A percentile compares a stretch with the other conserved stretches of the same genome.
Evolutionary conservation across 306 rosid species (phyloP).

Genomic region (Senna tora): DNA sequence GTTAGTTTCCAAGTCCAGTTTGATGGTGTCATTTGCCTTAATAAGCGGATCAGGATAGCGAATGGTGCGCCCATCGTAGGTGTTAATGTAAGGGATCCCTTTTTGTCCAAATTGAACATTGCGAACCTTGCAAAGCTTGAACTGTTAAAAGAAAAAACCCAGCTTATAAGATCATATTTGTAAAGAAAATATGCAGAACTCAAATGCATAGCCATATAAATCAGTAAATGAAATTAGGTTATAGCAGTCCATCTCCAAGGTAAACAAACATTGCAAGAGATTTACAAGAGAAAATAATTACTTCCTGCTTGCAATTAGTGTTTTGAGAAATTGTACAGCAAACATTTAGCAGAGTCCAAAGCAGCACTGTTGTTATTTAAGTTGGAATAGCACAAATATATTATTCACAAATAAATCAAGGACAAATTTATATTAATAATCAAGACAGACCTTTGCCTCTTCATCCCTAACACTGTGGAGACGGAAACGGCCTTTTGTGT

Average conservation of each 20-base stretch:
- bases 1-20: slow-evolving; percentile 70
- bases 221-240: not conserved
- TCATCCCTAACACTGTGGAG: slow-evolving; percentile 74
- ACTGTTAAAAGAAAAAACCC: slow-evolving; percentile 35
- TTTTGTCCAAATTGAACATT: slow-evolving; percentile 76
- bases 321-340: not conserved
- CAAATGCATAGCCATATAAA: not conserved
- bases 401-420: not conserved
- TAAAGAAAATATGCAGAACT: not conserved
- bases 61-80: slow-evolving; percentile 73
- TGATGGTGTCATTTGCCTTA: slow-evolving; percentile 82
- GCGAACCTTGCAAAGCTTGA: slow-evolving; percentile 68
- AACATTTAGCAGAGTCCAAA: not conserved
- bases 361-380: not conserved
- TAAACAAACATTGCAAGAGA: not conserved
- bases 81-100: slow-evolving; percentile 71
- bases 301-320: slow-evolving; percentile 1
- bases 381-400: not conserved
- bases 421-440: not conserved
- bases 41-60: slow-evolving; percentile 79
- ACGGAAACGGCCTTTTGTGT: slow-evolving; percentile 73
- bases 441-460: slow-evolving; percentile 65
- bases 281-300: not conserved
- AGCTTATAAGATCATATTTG: not conserved
- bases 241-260: not conserved